Conservation (phyloP, 768 basidiomycete species). For the Lactarius tabidus region DNA sequence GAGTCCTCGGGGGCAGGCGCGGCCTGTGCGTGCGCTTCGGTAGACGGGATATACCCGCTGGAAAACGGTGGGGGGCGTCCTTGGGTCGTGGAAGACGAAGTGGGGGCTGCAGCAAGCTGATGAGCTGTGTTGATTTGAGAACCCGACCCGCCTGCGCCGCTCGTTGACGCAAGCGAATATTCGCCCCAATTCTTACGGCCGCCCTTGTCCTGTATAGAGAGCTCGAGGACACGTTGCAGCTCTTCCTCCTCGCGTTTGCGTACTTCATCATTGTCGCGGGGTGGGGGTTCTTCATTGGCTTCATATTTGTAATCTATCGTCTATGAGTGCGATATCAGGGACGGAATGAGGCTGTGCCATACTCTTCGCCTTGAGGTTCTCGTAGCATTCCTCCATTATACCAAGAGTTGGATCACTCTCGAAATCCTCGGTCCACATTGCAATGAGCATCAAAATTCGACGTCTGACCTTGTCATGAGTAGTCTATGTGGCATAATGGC, state of each 20-base stretch:
- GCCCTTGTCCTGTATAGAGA: constrained; percentile 90
- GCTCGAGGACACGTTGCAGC: constrained; percentile 85
- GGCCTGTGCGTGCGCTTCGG: constrained; percentile 9
- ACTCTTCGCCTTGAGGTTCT: constrained; percentile 81
- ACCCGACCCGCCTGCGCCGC: constrained; percentile 36
- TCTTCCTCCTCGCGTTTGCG: constrained; percentile 90
- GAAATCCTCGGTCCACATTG: constrained; percentile 82
- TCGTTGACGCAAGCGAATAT: constrained; percentile 38
- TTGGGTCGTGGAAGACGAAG: constrained; percentile 27
- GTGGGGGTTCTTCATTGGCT: constrained; percentile 54
- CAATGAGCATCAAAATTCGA: constrained; percentile 66
- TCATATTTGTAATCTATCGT: constrained; percentile 69
- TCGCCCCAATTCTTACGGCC: constrained; percentile 58
- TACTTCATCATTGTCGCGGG: constrained; percentile 72
- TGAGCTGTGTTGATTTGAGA: constrained; percentile 26
- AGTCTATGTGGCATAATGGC: constrained; percentile 47
- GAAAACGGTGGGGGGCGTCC: constrained; percentile 36
- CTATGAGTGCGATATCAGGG: constrained; percentile 8
- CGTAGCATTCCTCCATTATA: constrained; percentile 88
- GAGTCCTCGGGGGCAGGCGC: constrained; percentile 29
- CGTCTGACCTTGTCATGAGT: constrained; percentile 89
- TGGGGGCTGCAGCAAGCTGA: constrained; percentile 24
- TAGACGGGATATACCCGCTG: constrained; percentile 50
- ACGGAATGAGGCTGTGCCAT: constrained; percentile 21
- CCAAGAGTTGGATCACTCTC: constrained; percentile 75